These are phyloP conservation scores for Conticribra guillardii DNA, from an alignment of 108 stramenopile genomes.

Conservation along the genomic window DNA sequence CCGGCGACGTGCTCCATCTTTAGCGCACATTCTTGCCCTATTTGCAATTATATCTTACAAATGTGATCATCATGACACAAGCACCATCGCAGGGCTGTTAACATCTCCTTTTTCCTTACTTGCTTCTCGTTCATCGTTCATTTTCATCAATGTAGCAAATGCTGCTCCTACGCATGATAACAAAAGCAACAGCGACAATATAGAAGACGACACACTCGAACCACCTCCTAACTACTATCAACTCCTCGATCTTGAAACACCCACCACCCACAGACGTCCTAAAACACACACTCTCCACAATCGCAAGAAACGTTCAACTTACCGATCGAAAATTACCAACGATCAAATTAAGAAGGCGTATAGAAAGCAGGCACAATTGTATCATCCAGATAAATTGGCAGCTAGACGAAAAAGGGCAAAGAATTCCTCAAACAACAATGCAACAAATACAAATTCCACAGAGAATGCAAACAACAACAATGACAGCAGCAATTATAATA, in stretches of 20 bases:
- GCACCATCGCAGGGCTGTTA: background rate
- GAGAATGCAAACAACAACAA: background rate
- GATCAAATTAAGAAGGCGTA: constrained; percentile 76
- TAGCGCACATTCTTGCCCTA: too few species aligned
- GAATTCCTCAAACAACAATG: constrained; percentile 6
- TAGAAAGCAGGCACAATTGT: constrained; percentile 72
- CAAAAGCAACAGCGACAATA: background rate
- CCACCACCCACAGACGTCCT: constrained; percentile 38
- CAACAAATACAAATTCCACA: constrained; percentile 1
- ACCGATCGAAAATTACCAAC: constrained; percentile 48
- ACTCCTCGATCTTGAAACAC: constrained; percentile 38
- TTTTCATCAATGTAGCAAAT: background rate
- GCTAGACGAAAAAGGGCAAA: constrained; percentile 31
- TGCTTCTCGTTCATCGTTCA: background rate
- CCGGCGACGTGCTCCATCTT: too few species aligned
- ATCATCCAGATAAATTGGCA: constrained; percentile 74
- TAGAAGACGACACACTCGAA: background rate
- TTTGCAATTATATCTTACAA: background rate
- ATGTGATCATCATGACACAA: background rate
- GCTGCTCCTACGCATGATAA: too few species aligned
- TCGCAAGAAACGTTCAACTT: constrained; percentile 37
- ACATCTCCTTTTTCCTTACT: background rate
- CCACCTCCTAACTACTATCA: constrained; percentile 44
- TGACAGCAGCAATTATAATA: constrained; percentile 6
- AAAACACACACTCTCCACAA: constrained; percentile 27